Conservation (phyloP, 805 yeast genomes). For the Hanseniaspora nectarophila region DNA sequence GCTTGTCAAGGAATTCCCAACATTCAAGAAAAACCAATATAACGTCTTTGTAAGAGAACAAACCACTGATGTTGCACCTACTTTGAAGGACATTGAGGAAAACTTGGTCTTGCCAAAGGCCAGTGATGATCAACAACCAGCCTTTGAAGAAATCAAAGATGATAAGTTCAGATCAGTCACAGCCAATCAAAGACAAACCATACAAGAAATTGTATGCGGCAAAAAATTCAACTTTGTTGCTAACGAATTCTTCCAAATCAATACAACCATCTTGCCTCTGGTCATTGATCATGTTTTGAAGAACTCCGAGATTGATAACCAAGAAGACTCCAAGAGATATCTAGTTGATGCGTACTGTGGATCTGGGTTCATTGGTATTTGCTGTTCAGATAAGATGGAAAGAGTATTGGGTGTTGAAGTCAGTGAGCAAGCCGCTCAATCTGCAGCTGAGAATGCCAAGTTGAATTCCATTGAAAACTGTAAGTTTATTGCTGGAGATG, state of each 20-base stretch:
- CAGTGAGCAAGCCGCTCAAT: constrained; percentile 77
- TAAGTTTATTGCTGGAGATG: constrained; percentile 78
- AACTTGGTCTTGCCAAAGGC: constrained; percentile 29
- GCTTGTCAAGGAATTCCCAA: constrained; percentile 38
- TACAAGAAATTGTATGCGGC: constrained; percentile 64
- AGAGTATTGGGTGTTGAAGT: constrained; percentile 89
- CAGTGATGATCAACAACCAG: constrained; percentile 29
- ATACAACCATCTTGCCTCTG: constrained; percentile 74
- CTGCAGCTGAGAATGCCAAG: constrained; percentile 72
- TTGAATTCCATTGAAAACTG: constrained; percentile 68
- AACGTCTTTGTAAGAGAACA: constrained; percentile 77
- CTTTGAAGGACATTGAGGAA: constrained; percentile 27
- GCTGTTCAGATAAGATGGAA: constrained; percentile 72
- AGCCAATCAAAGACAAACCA: constrained; percentile 65
- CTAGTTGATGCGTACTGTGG: constrained; percentile 95
- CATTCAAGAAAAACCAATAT: constrained; percentile 60
- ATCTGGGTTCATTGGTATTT: constrained; percentile 81
- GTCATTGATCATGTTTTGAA: constrained; percentile 73
- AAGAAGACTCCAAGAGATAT: constrained; percentile 42
- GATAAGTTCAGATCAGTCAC: constrained; percentile 53
- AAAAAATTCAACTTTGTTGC: constrained; percentile 78
- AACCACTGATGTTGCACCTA: constrained; percentile 33
- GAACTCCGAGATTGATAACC: constrained; percentile 38
- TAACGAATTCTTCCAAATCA: constrained; percentile 93
- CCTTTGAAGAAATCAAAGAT: constrained; percentile 25